Conservation (phyloP, 208 protist species). For the Crithidia thermophila region DNA sequence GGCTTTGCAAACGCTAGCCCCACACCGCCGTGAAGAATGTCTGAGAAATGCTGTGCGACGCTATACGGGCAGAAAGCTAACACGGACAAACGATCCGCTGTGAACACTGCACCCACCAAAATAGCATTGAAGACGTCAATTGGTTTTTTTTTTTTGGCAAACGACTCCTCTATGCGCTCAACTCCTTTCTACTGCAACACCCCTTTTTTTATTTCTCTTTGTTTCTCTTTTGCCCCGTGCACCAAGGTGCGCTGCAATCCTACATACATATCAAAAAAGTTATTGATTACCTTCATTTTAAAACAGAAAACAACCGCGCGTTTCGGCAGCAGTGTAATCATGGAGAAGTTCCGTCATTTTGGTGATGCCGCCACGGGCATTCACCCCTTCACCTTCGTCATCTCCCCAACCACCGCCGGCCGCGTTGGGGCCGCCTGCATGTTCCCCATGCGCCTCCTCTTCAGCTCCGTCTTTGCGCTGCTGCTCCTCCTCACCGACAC, state of each 20-base stretch:
- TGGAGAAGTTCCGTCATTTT: slow-evolving; percentile 87
- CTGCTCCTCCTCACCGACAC: slow-evolving; percentile 58
- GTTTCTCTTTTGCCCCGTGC: slow-evolving; percentile 20
- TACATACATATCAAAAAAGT: neutral
- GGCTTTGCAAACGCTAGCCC: too few species aligned
- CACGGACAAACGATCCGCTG: too few species aligned
- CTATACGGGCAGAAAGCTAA: too few species aligned
- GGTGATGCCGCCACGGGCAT: slow-evolving; percentile 80
- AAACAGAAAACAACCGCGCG: neutral
- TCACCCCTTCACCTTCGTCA: slow-evolving; percentile 66
- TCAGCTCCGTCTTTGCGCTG: slow-evolving; percentile 42
- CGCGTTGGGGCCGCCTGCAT: slow-evolving; percentile 37
- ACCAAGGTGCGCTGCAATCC: neutral
- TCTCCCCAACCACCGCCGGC: slow-evolving; percentile 44
- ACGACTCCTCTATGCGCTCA: neutral
- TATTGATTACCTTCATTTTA: neutral
- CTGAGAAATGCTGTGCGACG: too few species aligned
- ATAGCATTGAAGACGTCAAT: too few species aligned
- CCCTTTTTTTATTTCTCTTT: slow-evolving; percentile 8
- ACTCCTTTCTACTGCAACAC: neutral
- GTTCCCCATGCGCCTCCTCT: slow-evolving; percentile 58
- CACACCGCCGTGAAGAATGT: too few species aligned
- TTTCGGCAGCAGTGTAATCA: neutral
- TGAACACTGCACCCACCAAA: too few species aligned
- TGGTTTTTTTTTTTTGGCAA: slow-evolving; percentile 20